Conservation (phyloP, 352 stramenopile genomes). For the Globisporangium canariense region DNA sequence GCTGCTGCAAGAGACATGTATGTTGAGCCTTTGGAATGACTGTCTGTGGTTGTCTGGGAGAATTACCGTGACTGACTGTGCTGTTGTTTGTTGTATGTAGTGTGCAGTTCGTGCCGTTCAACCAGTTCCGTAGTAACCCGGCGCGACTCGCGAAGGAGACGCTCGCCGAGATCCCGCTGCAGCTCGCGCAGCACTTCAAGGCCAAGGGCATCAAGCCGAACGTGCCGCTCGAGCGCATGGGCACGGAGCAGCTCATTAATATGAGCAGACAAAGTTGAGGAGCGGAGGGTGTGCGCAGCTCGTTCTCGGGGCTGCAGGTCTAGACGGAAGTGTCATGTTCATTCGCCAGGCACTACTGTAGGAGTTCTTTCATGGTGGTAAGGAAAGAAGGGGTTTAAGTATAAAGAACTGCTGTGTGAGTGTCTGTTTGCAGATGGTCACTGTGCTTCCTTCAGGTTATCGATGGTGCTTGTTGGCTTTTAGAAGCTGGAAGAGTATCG, state of each 20-base stretch:
- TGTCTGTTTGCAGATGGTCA: not conserved
- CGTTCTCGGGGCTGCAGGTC: slow-evolving; percentile 11
- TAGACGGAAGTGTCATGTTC: not conserved
- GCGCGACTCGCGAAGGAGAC: slow-evolving; percentile 65
- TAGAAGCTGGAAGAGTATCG: not conserved
- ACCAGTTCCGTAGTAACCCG: slow-evolving; percentile 62
- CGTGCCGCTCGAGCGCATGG: slow-evolving; percentile 48
- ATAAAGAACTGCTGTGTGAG: not conserved
- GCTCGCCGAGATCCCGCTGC: slow-evolving; percentile 60
- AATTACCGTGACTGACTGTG: not conserved
- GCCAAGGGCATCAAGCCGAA: slow-evolving; percentile 55
- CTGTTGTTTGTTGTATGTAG: slow-evolving; percentile 24
- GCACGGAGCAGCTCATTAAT: slow-evolving; percentile 31
- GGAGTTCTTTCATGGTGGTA: too few relatives aligned
- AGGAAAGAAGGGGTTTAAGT: too few relatives aligned
- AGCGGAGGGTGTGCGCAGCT: not conserved
- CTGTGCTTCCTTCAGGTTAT: not conserved
- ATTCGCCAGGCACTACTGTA: not conserved
- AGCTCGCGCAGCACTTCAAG: slow-evolving; percentile 60
- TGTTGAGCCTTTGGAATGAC: slow-evolving; percentile 2
- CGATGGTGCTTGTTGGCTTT: not conserved
- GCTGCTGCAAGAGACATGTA: slow-evolving; percentile 62
- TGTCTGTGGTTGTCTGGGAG: not conserved
- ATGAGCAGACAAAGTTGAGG: not conserved
- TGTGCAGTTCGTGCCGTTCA: slow-evolving; percentile 78